Percentiles rank a stretch among this genome's conserved stretches.
These are phyloP conservation scores for Penicillium sp. DNA, from an alignment of 2,329 filamentous ascomycete species.

Conservation along the genomic window DNA sequence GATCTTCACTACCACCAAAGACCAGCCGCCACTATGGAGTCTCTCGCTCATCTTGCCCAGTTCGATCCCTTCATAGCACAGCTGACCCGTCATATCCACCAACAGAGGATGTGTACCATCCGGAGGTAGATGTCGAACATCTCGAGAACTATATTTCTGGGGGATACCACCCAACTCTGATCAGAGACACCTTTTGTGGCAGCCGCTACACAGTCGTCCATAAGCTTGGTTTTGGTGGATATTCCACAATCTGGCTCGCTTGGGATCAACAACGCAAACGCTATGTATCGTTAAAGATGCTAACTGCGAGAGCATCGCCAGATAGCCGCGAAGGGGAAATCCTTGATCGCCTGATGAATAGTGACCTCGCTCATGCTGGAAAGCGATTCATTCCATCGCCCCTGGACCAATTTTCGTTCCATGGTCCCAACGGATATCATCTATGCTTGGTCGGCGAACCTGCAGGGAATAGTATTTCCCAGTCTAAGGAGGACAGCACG, in stretches of 20 bases:
- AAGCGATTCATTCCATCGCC: conserved; percentile 5
- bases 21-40: neutral
- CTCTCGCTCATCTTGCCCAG: neutral
- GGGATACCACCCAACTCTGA: conserved; percentile 30
- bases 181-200: conserved; percentile 26
- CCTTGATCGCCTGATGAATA: conserved; percentile 3
- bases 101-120: conserved; percentile 5
- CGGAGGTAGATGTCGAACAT: conserved; percentile 3
- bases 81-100: conserved; percentile 1
- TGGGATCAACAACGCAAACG: conserved; percentile 9
- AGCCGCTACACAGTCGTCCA: conserved; percentile 14
- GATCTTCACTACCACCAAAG: too few relatives aligned
- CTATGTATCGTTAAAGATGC: conserved; percentile 22
- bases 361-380: conserved; percentile 1
- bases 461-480: conserved; percentile 4
- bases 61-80: conserved; percentile 7
- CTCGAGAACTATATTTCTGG: conserved; percentile 22
- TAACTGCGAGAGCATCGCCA: conserved; percentile 11
- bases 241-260: conserved; percentile 18
- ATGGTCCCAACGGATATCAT: conserved; percentile 11
- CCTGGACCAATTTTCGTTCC: conserved; percentile 5
- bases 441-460: conserved; percentile 6
- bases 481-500: conserved; percentile 11
- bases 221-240: conserved; percentile 17
- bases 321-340: conserved; percentile 8